A percentile compares a stretch with the other conserved stretches of the same genome.
phyloP scores from a whole-genome alignment of 352 stramenopile species.

The Globisporangium spiculum region DNA sequence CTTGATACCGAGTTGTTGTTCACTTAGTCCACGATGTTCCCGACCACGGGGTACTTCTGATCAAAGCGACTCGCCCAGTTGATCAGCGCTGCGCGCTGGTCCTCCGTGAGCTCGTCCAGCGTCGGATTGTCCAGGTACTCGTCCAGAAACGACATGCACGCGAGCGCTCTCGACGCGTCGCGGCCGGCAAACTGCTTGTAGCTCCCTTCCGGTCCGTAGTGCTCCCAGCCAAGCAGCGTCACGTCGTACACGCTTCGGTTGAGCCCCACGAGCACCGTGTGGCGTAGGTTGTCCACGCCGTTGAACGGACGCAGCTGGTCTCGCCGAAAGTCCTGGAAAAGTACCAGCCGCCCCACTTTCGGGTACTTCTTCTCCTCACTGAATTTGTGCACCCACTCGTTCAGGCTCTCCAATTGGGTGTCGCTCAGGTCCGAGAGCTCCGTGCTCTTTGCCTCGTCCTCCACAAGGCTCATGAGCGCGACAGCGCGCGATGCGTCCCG shows the following conservation, averaged over 20 bases:
- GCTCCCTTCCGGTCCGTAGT: slow-evolving; percentile 89
- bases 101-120: slow-evolving; percentile 79
- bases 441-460: slow-evolving; percentile 55
- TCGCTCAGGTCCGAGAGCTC: slow-evolving; percentile 44
- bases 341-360: slow-evolving; percentile 87
- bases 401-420: slow-evolving; percentile 28
- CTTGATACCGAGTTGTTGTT: too few species aligned
- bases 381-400: slow-evolving; percentile 88
- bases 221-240: slow-evolving; percentile 78
- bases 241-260: slow-evolving; percentile 93
- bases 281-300: slow-evolving; percentile 51
- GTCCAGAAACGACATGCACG: slow-evolving; percentile 94
- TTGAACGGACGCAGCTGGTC: slow-evolving; percentile 73
- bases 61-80: slow-evolving; percentile 95
- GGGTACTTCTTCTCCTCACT: slow-evolving; percentile 84
- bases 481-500: slow-evolving; percentile 89
- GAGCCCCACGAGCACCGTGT: slow-evolving; percentile 89
- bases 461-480: slow-evolving; percentile 83
- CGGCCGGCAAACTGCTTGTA: slow-evolving; percentile 94
- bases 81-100: slow-evolving; percentile 85
- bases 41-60: slow-evolving; percentile 90
- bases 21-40: slow-evolving; percentile 29
- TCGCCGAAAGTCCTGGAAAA: slow-evolving; percentile 42
- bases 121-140: slow-evolving; percentile 82
- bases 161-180: slow-evolving; percentile 90